Evolutionary conservation across 371 early-diverging fungal genomes (phyloP).

Genomic region (Entomophthora muscae): DNA sequence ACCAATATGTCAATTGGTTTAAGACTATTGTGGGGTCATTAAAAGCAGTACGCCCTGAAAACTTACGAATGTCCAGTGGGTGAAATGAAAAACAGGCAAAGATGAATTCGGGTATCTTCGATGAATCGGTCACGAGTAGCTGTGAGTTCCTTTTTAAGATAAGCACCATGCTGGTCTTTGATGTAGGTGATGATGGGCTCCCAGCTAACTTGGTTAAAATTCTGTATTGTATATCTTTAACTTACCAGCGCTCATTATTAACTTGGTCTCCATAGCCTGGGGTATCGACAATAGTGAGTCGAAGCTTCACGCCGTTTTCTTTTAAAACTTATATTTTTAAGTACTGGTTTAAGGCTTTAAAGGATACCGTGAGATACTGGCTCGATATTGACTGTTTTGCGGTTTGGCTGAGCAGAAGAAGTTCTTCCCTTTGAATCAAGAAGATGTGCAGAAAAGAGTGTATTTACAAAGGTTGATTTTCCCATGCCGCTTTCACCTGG

Average conservation of each 20-base stretch:
- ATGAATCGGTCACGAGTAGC: conserved; percentile 69
- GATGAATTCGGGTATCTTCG: conserved; percentile 68
- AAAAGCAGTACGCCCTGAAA: not conserved
- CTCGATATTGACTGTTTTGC: conserved; percentile 72
- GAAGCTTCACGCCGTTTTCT: conserved; percentile 68
- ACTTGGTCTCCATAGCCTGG: conserved; percentile 68
- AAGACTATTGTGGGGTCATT: conserved; percentile 20
- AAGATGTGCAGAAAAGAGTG: conserved; percentile 71
- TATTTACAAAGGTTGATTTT: conserved; percentile 96
- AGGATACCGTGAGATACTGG: conserved; percentile 59
- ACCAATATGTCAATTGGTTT: conserved; percentile 64
- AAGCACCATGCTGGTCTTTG: conserved; percentile 79
- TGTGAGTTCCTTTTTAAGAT: conserved; percentile 71
- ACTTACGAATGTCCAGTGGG: conserved; percentile 56
- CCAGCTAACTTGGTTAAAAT: too few relatives aligned
- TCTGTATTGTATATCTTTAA: too few relatives aligned
- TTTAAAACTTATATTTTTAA: conserved; percentile 36
- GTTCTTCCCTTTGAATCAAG: conserved; percentile 68
- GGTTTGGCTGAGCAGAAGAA: conserved; percentile 46
- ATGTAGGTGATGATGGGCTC: conserved; percentile 80
- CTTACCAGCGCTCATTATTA: conserved; percentile 73
- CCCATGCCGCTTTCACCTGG: conserved; percentile 94
- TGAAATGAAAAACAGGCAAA: conserved; percentile 57
- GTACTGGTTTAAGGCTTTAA: too few relatives aligned
- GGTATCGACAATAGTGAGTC: conserved; percentile 69